These are phyloP conservation scores for Jamesozyma rosinii DNA, from an alignment of 805 yeast genomes.

Conservation along the genomic window DNA sequence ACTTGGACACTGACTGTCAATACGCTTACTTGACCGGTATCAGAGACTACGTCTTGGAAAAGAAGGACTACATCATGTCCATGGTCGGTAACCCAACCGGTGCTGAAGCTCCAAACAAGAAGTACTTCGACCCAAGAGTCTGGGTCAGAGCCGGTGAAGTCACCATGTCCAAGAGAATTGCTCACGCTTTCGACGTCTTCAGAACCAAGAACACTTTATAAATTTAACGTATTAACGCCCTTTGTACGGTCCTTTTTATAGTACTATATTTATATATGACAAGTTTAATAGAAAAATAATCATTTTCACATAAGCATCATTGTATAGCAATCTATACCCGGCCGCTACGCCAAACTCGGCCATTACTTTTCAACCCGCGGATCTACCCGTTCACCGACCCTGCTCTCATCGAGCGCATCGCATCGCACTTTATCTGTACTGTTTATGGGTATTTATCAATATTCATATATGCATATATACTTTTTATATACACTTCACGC, in stretches of 20 bases:
- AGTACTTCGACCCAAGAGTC: constrained; percentile 99
- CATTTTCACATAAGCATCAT: too few species aligned
- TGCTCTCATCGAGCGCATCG: too few species aligned
- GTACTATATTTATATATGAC: neutral
- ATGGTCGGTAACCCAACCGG: constrained; percentile 99
- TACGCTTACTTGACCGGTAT: constrained; percentile 94
- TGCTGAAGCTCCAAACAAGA: constrained; percentile 98
- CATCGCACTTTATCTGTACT: too few species aligned
- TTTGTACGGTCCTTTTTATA: too few species aligned
- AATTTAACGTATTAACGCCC: constrained; percentile 3
- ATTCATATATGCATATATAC: too few species aligned
- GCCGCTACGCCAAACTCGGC: too few species aligned
- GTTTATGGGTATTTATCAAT: too few species aligned
- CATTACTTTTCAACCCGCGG: too few species aligned
- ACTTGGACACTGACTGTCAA: constrained; percentile 98
- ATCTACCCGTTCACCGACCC: too few species aligned
- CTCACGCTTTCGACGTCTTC: constrained; percentile 79
- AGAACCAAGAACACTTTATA: constrained; percentile 61
- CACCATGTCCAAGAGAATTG: constrained; percentile 84
- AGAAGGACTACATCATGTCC: constrained; percentile 85
- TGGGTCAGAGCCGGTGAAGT: constrained; percentile 99
- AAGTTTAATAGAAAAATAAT: neutral
- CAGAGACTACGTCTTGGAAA: constrained; percentile 90
- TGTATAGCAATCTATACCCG: too few species aligned
- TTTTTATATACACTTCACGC: too few species aligned